Evolutionary conservation across 2,329 filamentous ascomycete species (phyloP).

Genomic region (Lecanicillium sp.): DNA sequence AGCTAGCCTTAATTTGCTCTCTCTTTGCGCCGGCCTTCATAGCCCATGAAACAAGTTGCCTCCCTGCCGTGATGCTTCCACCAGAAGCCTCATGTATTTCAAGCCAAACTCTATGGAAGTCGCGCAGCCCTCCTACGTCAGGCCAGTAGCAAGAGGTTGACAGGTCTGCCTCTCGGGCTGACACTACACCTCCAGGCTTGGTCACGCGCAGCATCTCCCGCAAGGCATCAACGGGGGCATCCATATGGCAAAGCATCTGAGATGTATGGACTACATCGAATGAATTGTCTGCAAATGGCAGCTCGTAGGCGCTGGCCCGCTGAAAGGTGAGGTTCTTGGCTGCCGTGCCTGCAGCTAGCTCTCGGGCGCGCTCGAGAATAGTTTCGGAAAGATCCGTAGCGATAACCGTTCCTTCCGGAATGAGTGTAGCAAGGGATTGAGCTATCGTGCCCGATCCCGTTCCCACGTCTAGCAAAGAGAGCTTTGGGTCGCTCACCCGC

Average conservation of each 20-base stretch:
- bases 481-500: constrained; percentile 17
- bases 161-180: constrained; percentile 25
- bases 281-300: constrained; percentile 28
- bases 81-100: constrained; percentile 16
- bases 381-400: constrained; percentile 23
- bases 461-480: constrained; percentile 38
- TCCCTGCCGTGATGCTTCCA: constrained; percentile 17
- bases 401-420: constrained; percentile 27
- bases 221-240: constrained; percentile 24
- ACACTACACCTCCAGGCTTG: constrained; percentile 32
- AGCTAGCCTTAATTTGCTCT: constrained; percentile 16
- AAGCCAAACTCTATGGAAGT: constrained; percentile 16
- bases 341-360: constrained; percentile 14
- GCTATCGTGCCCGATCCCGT: constrained; percentile 44
- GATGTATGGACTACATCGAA: constrained; percentile 36
- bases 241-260: constrained; percentile 35
- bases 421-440: constrained; percentile 30
- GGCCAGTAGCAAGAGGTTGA: constrained; percentile 22
- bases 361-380: constrained; percentile 19
- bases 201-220: constrained; percentile 34
- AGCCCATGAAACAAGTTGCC: constrained; percentile 20
- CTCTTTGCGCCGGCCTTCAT: constrained; percentile 16
- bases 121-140: constrained; percentile 15
- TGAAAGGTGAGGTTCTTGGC: constrained; percentile 20
- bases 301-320: constrained; percentile 19